Conservation (phyloP, 306 rosid genomes). For the Senna tora region DNA sequence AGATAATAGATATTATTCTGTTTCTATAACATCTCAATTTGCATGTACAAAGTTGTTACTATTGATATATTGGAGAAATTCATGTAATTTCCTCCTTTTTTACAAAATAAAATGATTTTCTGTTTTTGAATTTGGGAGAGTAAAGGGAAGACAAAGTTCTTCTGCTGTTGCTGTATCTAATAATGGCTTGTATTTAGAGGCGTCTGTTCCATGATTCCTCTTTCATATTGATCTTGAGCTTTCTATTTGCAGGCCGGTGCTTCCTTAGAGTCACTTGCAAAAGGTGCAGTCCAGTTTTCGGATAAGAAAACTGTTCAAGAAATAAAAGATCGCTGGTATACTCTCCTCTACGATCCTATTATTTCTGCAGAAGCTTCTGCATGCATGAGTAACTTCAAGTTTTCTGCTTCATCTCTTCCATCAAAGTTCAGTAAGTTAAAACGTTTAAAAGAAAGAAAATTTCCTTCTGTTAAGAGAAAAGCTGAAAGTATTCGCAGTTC, state of each 20-base stretch:
- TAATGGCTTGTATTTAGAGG: background rate
- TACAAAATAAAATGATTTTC: background rate
- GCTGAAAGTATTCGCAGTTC: constrained; percentile 58
- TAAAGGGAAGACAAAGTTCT: background rate
- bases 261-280: constrained; percentile 93
- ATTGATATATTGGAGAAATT: background rate
- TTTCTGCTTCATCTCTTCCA: constrained; percentile 46
- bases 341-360: constrained; percentile 72
- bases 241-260: constrained; percentile 76
- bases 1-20: background rate
- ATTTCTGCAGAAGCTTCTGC: constrained; percentile 64
- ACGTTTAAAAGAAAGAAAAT: constrained; percentile 53
- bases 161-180: background rate
- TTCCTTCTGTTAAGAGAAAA: constrained; percentile 62
- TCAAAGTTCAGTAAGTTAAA: constrained; percentile 54
- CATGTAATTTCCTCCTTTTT: background rate
- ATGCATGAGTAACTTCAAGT: constrained; percentile 55
- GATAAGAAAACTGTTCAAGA: constrained; percentile 65
- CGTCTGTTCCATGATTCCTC: background rate
- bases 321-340: constrained; percentile 78
- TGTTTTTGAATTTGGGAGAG: background rate
- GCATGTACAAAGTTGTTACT: background rate
- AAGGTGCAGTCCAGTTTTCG: constrained; percentile 92
- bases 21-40: background rate
- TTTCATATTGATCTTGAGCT: constrained; percentile 32